Base-by-base conservation (phyloP, 2,329 filamentous ascomycete genomes). In the Pestalotiopsis sp. region DNA sequence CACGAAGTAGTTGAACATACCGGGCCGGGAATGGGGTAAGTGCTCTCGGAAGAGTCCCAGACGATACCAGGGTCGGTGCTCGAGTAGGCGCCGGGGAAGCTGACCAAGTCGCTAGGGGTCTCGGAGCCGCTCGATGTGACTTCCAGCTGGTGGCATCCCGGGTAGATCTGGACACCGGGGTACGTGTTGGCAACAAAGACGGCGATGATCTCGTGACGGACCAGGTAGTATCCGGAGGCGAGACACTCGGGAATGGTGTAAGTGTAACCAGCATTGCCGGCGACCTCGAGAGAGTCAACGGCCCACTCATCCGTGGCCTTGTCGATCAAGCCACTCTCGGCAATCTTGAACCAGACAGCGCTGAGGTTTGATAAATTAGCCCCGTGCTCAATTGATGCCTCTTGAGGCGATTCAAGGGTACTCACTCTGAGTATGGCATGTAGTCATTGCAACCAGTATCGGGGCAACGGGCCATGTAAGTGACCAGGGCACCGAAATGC, bases 391-490 rank as follows among this genome's bases (percentile, higher is more conserved):
- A 45, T 45, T 45, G 12, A 57, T 57, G 52, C 12, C 12, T 57
- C n/a, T 23, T 45, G 12, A 45, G 12, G 39, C 9, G 27, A 14
- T 20, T 12, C 20, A 11, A 7, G 38, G n/a, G 11, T 23, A 58
- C 64, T 17, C 38, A 66, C 1, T 71, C 75, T 39, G 27, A 31
- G 72, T 69, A 61, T 27, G 66, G 72, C 72, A 71, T 57, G 70
- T 76, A 74, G 23, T 70, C 67, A 25, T 67, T 69, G 65, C 73
- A 74, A n/a, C 73, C 73, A 0, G 78, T 76, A 57, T 85, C 83
- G 0, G 87, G 86, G 76, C 88, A 90, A 41, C 81, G 80, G 4
- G 88, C 88, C 86, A 90, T 88, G 74, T 90, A 90, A 1, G 87
- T 90, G 67, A 90, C 80, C 1, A 85, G 76, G 0, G 87, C 87